Percentiles rank a stretch among this genome's conserved stretches.
Conservation (phyloP, 371 early-diverging fungal species). For the Rhizomucor miehei region DNA sequence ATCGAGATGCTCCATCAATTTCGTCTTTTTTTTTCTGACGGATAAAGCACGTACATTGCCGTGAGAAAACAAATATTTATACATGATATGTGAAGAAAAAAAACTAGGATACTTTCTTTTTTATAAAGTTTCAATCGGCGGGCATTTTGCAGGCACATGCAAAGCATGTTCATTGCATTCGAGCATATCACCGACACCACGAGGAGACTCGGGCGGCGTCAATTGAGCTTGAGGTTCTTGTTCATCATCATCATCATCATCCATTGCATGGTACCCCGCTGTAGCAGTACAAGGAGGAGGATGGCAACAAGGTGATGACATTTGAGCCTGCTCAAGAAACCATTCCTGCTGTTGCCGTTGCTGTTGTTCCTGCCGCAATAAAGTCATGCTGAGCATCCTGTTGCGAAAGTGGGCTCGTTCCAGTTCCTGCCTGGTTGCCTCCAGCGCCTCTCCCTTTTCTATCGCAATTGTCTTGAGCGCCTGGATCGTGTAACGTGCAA, state of each 20-base stretch:
- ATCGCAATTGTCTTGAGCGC: constrained; percentile 37
- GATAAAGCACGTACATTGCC: no score
- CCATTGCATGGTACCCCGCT: background rate
- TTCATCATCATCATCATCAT: constrained; percentile 1
- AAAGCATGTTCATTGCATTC: background rate
- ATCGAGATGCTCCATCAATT: no score
- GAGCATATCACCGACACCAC: constrained; percentile 1
- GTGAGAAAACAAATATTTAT: no score
- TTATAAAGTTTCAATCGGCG: no score
- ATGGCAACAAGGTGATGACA: background rate
- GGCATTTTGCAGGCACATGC: no score
- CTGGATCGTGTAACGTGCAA: constrained; percentile 42
- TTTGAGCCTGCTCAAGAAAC: background rate
- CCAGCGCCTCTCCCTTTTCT: constrained; percentile 33
- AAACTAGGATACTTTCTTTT: no score
- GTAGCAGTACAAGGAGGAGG: background rate
- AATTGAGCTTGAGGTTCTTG: constrained; percentile 4
- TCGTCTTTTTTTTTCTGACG: no score
- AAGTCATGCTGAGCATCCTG: constrained; percentile 26
- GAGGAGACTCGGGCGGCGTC: constrained; percentile 17
- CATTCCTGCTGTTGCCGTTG: constrained; percentile 8
- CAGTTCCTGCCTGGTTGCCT: constrained; percentile 51
- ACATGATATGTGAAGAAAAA: no score
- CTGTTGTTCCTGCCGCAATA: constrained; percentile 25
- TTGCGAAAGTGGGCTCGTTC: constrained; percentile 43